Conservation (phyloP, 2,329 filamentous ascomycete species). For the Fusarium sp. region DNA sequence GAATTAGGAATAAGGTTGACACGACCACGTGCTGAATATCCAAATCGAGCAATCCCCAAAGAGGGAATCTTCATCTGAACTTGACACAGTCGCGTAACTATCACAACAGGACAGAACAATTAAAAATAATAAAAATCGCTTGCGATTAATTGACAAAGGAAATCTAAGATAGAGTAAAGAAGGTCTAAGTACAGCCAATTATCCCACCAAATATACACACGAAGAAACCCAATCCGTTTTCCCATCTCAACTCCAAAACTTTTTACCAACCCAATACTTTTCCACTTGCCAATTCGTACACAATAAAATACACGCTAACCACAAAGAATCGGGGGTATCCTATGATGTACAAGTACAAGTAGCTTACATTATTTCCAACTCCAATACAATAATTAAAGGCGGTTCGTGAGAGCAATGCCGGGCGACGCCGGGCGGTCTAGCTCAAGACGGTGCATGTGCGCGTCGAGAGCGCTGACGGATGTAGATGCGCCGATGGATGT, state of each 20-base stretch:
- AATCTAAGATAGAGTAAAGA: conserved; percentile 14
- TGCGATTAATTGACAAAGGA: conserved; percentile 18
- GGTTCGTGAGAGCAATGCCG: conserved; percentile 48
- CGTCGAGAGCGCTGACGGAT: conserved; percentile 43
- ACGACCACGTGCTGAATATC: not conserved
- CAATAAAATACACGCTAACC: conserved; percentile 35
- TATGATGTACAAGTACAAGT: conserved; percentile 41
- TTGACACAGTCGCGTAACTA: not conserved
- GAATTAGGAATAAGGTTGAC: not conserved
- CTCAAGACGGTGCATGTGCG: conserved; percentile 47
- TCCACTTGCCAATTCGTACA: conserved; percentile 17
- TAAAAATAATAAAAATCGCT: conserved; percentile 1
- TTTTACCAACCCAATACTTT: conserved; percentile 3
- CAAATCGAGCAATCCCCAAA: not conserved
- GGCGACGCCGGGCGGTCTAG: conserved; percentile 48
- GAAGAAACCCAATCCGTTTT: conserved; percentile 13
- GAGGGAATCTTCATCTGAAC: fast-evolving
- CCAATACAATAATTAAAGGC: conserved; percentile 35
- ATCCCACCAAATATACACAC: conserved; percentile 4
- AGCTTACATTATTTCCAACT: conserved; percentile 23
- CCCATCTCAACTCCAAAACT: conserved; percentile 4
- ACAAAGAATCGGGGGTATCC: conserved; percentile 33
- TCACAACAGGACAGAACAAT: fast-evolving
- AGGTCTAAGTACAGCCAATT: conserved; percentile 16
- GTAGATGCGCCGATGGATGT: conserved; percentile 41